Percentiles rank a stretch among this genome's conserved stretches.
phyloP scores from a whole-genome alignment of 2,329 filamentous ascomycete species.

The Periconia sp. region DNA sequence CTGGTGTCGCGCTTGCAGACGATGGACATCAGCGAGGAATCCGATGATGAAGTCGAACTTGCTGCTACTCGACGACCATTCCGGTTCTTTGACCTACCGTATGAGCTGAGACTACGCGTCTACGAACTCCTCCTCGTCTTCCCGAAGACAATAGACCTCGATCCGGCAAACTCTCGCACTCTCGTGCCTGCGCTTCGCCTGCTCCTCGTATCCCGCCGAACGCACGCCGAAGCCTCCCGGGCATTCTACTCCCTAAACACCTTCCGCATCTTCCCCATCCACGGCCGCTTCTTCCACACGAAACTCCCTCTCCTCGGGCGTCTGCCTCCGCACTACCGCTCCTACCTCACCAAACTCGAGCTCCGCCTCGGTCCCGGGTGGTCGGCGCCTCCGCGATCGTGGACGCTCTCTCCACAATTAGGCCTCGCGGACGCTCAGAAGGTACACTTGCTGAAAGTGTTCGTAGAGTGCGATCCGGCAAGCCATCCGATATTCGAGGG shows the following conservation, averaged over 20 bases:
- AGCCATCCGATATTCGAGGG: conserved; percentile 69
- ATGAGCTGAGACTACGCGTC: conserved; percentile 59
- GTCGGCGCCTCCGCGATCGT: conserved; percentile 71
- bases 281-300: conserved; percentile 70
- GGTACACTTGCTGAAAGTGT: conserved; percentile 67
- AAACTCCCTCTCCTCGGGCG: conserved; percentile 74
- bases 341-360: conserved; percentile 68
- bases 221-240: conserved; percentile 59
- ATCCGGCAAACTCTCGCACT: conserved; percentile 68
- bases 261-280: conserved; percentile 60
- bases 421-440: conserved; percentile 68
- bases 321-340: conserved; percentile 65
- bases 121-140: conserved; percentile 56
- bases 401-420: conserved; percentile 70
- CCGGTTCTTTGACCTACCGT: conserved; percentile 60
- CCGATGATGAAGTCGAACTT: conserved; percentile 6
- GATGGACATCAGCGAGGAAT: conserved; percentile 23
- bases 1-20: conserved; percentile 32
- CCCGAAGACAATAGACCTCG: conserved; percentile 67
- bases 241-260: conserved; percentile 60
- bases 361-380: conserved; percentile 76
- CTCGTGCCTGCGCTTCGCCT: conserved; percentile 67
- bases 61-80: conserved; percentile 39
- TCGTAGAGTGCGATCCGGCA: conserved; percentile 74
- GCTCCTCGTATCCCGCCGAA: conserved; percentile 65